These are phyloP conservation scores for Delonix regia DNA, from an alignment of 306 rosid species.

Conservation along the genomic window DNA sequence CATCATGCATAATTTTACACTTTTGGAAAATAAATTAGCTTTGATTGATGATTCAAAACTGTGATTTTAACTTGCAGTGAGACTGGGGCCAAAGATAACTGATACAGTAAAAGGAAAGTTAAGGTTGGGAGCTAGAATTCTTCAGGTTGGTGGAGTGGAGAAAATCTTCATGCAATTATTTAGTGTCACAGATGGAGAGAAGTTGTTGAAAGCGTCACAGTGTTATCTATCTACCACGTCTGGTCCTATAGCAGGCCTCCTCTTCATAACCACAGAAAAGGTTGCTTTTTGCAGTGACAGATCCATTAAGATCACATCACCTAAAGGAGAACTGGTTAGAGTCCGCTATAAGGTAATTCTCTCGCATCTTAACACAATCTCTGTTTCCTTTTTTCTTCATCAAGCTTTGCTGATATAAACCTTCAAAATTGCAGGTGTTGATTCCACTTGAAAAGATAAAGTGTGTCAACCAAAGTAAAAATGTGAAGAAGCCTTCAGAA, in stretches of 20 bases:
- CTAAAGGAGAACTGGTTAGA: neutral
- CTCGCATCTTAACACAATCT: neutral
- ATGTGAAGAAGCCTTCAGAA: constrained; percentile 21
- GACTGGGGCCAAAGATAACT: constrained; percentile 49
- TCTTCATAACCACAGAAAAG: neutral
- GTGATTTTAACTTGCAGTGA: constrained; percentile 40
- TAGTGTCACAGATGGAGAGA: constrained; percentile 49
- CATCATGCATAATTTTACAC: neutral
- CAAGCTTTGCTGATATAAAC: neutral
- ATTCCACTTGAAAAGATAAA: constrained; percentile 1
- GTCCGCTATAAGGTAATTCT: constrained; percentile 2
- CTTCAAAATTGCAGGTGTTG: neutral
- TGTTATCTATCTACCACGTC: constrained; percentile 64
- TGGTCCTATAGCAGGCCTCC: constrained; percentile 49
- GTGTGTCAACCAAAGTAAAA: neutral
- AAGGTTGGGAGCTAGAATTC: constrained; percentile 57
- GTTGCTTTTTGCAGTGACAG: constrained; percentile 11
- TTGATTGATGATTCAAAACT: neutral
- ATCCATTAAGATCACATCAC: neutral
- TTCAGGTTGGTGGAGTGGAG: constrained; percentile 53
- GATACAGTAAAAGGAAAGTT: constrained; percentile 60
- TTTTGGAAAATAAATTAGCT: no score
- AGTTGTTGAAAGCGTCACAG: constrained; percentile 47
- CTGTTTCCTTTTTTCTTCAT: neutral
- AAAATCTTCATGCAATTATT: constrained; percentile 49